A percentile compares a stretch with the other conserved stretches of the same genome.
Conservation (phyloP, 176 grass and related monocot genomes). For the Guadua angustifolia region DNA sequence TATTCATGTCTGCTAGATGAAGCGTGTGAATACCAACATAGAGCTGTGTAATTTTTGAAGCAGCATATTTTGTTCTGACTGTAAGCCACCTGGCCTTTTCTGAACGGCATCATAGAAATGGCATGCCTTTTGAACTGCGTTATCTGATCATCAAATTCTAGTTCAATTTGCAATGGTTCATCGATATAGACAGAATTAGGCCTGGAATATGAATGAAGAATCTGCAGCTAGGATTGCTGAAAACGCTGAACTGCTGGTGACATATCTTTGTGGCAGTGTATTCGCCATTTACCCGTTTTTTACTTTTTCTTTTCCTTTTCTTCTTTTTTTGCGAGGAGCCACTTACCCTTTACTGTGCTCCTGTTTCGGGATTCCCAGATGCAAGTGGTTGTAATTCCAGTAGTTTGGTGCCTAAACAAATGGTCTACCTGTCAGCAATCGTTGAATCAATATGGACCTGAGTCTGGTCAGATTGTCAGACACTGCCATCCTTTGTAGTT, state of each 20-base stretch:
- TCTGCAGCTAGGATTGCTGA: not conserved
- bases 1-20: slow-evolving; percentile 37
- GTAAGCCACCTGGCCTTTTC: not conserved
- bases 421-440: not conserved
- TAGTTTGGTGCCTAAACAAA: slow-evolving; percentile 11
- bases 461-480: not conserved
- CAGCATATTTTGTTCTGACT: slow-evolving; percentile 31
- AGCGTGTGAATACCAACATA: slow-evolving; percentile 58
- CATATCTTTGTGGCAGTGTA: not conserved
- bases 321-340: too few species aligned
- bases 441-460: not conserved
- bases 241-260: not conserved
- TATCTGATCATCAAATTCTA: slow-evolving; percentile 4
- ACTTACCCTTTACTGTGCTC: not conserved
- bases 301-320: too few species aligned
- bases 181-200: not conserved
- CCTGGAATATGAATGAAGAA: too few species aligned
- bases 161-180: not conserved
- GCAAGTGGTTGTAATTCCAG: slow-evolving; percentile 9
- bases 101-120: not conserved
- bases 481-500: slow-evolving; percentile 14
- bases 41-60: slow-evolving; percentile 42
- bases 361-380: not conserved
- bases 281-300: too few species aligned
- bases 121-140: not conserved